Evolutionary conservation across 768 basidiomycete species (phyloP).

Genomic region (Russula dissimulans): DNA sequence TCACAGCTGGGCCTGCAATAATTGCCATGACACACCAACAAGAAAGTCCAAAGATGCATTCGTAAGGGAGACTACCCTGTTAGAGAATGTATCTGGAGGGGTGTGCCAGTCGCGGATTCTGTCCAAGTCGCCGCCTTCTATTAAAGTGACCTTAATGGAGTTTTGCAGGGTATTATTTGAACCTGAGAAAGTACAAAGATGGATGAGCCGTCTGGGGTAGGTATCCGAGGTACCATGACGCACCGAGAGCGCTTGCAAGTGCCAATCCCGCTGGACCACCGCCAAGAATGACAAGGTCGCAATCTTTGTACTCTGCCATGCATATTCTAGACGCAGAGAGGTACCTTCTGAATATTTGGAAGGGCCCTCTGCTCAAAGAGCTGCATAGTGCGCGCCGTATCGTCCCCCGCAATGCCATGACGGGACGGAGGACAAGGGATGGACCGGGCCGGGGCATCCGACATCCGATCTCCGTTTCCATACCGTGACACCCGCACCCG

Average conservation of each 20-base stretch:
- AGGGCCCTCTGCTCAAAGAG: neutral
- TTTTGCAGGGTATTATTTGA: constrained; percentile 42
- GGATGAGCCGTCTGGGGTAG: neutral
- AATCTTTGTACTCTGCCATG: constrained; percentile 32
- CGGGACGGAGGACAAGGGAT: no score
- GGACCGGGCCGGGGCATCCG: no score
- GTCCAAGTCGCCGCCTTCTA: constrained; percentile 75
- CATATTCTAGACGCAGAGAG: neutral
- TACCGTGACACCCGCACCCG: no score
- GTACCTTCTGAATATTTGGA: neutral
- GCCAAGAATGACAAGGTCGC: constrained; percentile 89
- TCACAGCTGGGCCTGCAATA: neutral
- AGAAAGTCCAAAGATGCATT: constrained; percentile 62
- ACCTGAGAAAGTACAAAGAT: constrained; percentile 32
- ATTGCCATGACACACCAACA: constrained; percentile 35
- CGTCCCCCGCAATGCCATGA: neutral
- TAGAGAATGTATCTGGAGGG: constrained; percentile 51
- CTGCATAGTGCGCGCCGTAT: neutral
- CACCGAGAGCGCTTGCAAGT: constrained; percentile 79
- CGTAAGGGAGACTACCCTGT: constrained; percentile 81
- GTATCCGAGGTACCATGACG: constrained; percentile 17
- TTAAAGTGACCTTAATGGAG: constrained; percentile 54
- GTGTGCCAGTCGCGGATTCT: constrained; percentile 61
- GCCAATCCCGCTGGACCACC: constrained; percentile 91
- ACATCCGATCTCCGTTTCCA: no score